Percentiles rank a stretch among this genome's conserved stretches.
Evolutionary conservation across 441 rosid genomes (phyloP).

Genomic region (Pelargonium myrrhifolium): DNA sequence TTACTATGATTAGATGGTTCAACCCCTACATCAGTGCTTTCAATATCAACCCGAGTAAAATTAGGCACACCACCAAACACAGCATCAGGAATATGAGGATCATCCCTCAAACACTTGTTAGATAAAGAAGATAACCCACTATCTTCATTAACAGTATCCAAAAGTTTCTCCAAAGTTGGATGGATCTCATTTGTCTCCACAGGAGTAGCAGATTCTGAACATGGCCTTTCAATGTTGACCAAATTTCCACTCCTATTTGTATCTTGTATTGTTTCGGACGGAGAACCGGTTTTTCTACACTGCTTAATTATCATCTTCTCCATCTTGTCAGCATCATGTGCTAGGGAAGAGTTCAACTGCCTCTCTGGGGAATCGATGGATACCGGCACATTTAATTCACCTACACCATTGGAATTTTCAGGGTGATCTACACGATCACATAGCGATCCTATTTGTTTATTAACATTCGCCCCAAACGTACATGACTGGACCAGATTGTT

Average conservation of each 20-base stretch:
- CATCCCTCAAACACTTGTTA: constrained; percentile 24
- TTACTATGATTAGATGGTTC: constrained; percentile 26
- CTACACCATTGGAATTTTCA: constrained; percentile 21
- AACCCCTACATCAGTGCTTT: constrained; percentile 24
- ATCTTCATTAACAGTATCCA: constrained; percentile 29
- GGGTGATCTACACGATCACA: constrained; percentile 26
- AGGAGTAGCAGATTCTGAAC: constrained; percentile 25
- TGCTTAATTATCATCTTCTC: constrained; percentile 22
- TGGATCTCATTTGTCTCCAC: constrained; percentile 20
- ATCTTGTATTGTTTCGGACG: constrained; percentile 21
- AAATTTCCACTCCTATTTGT: constrained; percentile 10
- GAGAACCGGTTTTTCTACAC: constrained; percentile 16
- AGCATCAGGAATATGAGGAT: constrained; percentile 21
- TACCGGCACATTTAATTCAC: constrained; percentile 23
- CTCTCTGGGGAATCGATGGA: constrained; percentile 23
- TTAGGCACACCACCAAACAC: constrained; percentile 21
- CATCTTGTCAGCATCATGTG: constrained; percentile 18
- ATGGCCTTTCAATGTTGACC: constrained; percentile 14
- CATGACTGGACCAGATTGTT: constrained; percentile 22
- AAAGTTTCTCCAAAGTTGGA: constrained; percentile 19
- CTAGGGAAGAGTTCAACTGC: constrained; percentile 25
- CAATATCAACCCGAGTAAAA: constrained; percentile 22
- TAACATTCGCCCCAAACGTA: constrained; percentile 20
- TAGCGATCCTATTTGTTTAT: constrained; percentile 22
- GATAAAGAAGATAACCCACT: constrained; percentile 25